Percentiles rank a stretch among this genome's conserved stretches.
Evolutionary conservation across 108 stramenopile genomes (phyloP).

Genomic region (Fistulifera pelliculosa): DNA sequence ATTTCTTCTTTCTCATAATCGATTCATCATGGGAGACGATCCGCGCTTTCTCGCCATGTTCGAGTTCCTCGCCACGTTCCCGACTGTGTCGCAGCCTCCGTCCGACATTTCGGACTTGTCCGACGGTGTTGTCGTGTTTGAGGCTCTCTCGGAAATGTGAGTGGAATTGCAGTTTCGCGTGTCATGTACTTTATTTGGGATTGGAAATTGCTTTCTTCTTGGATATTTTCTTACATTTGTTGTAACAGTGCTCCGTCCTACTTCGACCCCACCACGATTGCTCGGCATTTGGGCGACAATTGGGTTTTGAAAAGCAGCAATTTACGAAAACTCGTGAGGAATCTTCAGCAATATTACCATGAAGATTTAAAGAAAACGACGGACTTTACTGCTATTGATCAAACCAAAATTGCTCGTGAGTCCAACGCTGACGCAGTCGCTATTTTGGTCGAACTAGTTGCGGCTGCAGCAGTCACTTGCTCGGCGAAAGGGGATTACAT

Average conservation of each 20-base stretch:
- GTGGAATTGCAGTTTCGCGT: no score
- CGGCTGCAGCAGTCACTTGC: slow-evolving; percentile 80
- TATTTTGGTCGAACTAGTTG: slow-evolving; percentile 62
- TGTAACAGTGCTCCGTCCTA: slow-evolving; percentile 51
- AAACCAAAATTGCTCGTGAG: slow-evolving; percentile 28
- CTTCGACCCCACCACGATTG: slow-evolving; percentile 82
- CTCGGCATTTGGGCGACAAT: slow-evolving; percentile 73
- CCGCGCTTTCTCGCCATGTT: slow-evolving; percentile 45
- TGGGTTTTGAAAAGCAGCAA: slow-evolving; percentile 82
- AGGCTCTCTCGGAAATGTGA: slow-evolving; percentile 83
- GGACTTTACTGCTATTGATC: slow-evolving; percentile 37
- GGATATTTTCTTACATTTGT: background rate
- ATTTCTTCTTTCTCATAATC: no score
- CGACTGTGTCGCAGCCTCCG: slow-evolving; percentile 43
- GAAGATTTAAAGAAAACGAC: slow-evolving; percentile 64
- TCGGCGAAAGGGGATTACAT: slow-evolving; percentile 59
- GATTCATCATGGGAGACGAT: slow-evolving; percentile 23
- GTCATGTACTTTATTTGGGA: no score
- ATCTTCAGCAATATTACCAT: slow-evolving; percentile 68
- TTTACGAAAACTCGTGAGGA: slow-evolving; percentile 75
- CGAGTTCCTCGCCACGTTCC: slow-evolving; percentile 54
- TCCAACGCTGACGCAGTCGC: slow-evolving; percentile 51
- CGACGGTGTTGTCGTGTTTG: slow-evolving; percentile 77
- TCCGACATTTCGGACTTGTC: slow-evolving; percentile 42
- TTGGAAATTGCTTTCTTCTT: no score